Evolutionary conservation across 306 rosid species (phyloP).

Genomic region (Trifolium dubium): DNA sequence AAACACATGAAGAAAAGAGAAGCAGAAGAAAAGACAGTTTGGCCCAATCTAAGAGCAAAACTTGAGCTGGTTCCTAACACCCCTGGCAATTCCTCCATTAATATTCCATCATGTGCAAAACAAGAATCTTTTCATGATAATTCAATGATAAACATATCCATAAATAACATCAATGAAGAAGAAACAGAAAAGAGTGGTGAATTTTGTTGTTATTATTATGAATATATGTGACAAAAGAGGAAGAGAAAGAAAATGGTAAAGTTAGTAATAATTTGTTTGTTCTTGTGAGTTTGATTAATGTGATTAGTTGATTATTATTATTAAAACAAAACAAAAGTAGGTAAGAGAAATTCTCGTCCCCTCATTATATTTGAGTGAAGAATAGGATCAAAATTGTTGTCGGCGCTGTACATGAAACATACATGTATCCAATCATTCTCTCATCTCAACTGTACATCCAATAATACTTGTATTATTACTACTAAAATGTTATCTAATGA

Average conservation of each 20-base stretch:
- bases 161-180: constrained; percentile 11
- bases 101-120: constrained; percentile 17
- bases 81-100: constrained; percentile 85
- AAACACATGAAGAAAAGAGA: constrained; percentile 91
- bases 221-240: too few relatives aligned
- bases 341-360: constrained; percentile 17
- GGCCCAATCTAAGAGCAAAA: constrained; percentile 92
- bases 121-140: constrained; percentile 35
- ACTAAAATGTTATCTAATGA: too few relatives aligned
- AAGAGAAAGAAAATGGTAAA: too few relatives aligned
- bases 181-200: background rate
- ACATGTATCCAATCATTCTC: background rate
- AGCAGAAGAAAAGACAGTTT: constrained; percentile 78
- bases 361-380: background rate
- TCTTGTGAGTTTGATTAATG: background rate
- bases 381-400: constrained; percentile 8
- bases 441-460: background rate
- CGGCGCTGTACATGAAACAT: constrained; percentile 13
- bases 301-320: background rate
- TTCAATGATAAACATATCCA: constrained; percentile 39
- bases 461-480: background rate
- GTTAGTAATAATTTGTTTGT: background rate
- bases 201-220: too few relatives aligned
- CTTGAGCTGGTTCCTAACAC: constrained; percentile 94
- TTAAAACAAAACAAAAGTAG: background rate